Evolutionary conservation across 176 grass and related monocot species (phyloP), one percentile per base, ranked within the genome.

Genomic region (Luzula sylvatica): DNA sequence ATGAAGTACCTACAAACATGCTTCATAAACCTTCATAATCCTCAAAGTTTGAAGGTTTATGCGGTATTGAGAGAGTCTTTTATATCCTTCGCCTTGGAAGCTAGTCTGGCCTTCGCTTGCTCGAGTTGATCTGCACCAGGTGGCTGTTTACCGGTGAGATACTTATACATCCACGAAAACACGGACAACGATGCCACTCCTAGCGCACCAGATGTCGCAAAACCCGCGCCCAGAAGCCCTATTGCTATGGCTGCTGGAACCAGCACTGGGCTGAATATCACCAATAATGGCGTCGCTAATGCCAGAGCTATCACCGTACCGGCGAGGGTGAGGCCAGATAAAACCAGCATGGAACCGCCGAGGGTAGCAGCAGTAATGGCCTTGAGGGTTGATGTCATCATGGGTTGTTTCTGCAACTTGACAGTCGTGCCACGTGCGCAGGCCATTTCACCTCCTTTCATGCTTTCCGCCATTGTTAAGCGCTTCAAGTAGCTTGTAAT

Each of bases 101-200:
- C 80, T 8, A 95, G 69, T 23, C 83, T n/a, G 0, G 74, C 73
- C 73, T 88, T 88, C 7, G 84, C 89, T 52, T 82, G 63, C 21
- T 95, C 83, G 17, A 95, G 70, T 65, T 88, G 83, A 47, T 95
- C 83, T 40, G 76, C 80, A 21, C 89, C 89, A 15, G 77, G 89
- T 12, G 80, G 89, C 44, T 88, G 83, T 73, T 82, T 88, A 38
- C 89, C 89, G 3, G 89, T 95, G 20, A 88, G 69, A 73, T 85
- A 79, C 70, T 88, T 85, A 67, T 95, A 95, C 89, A 95, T 95
- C 89, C 89, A 95, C 3, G 83, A 88, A 54, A 95, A 79, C 8
- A 95, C 89, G 9, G 80, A 88, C 0, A 95, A 80, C 13, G 89
- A 83, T 0, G 83, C 89, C 35, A 95, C 62, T 32, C 89, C 80